Conservation (phyloP, 495 filamentous ascomycete species). For the Aspergillus taichungensis region DNA sequence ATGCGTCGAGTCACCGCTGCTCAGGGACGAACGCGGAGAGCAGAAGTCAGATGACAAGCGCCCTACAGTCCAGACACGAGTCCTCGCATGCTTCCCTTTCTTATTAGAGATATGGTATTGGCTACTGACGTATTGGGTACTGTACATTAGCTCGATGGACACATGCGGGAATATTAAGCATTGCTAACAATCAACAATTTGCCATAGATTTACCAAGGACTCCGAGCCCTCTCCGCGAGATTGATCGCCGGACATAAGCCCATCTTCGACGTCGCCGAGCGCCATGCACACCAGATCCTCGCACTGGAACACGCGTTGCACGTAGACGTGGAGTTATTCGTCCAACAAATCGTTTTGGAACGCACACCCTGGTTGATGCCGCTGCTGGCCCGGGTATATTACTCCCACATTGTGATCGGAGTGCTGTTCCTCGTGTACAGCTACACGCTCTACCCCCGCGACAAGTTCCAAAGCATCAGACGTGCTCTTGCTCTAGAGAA, state of each 20-base stretch:
- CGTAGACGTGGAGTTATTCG: slow-evolving; percentile 42
- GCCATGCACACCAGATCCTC: slow-evolving; percentile 45
- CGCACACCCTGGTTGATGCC: slow-evolving; percentile 51
- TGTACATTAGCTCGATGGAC: too few relatives aligned
- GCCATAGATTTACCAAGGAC: slow-evolving; percentile 45
- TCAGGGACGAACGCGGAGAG: slow-evolving; percentile 5
- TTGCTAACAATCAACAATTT: background rate
- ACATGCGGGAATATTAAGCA: too few relatives aligned
- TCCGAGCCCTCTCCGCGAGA: slow-evolving; percentile 50
- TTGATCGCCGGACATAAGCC: slow-evolving; percentile 34
- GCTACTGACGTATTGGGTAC: slow-evolving; percentile 53
- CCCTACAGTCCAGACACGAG: slow-evolving; percentile 35
- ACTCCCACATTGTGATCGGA: slow-evolving; percentile 45
- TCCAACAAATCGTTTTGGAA: slow-evolving; percentile 27
- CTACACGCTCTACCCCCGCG: slow-evolving; percentile 44
- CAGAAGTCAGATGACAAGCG: slow-evolving; percentile 2
- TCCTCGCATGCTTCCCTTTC: slow-evolving; percentile 36
- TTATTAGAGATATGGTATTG: slow-evolving; percentile 58
- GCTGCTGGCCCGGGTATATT: slow-evolving; percentile 39
- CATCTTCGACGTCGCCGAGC: slow-evolving; percentile 33
- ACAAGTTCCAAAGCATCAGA: slow-evolving; percentile 44
- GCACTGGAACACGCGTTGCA: slow-evolving; percentile 41
- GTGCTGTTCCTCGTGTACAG: slow-evolving; percentile 43
- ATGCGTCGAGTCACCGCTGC: slow-evolving; percentile 10
- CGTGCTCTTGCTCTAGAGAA: slow-evolving; percentile 54